These are phyloP conservation scores for Rauvolfia tetraphylla DNA, from an alignment of 257 asterid genomes.

Conservation along the genomic window DNA sequence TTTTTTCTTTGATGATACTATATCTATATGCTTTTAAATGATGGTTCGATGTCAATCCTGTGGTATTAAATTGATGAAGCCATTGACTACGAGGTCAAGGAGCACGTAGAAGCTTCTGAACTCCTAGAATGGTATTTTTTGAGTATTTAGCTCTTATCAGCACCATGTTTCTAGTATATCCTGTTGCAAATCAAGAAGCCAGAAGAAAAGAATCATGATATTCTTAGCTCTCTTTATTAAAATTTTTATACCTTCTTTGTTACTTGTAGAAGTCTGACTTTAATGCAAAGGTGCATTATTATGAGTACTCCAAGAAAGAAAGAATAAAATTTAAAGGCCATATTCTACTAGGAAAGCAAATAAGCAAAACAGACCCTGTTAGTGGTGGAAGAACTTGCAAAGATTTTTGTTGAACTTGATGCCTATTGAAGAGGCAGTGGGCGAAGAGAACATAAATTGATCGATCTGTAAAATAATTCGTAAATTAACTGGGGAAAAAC, in stretches of 20 bases:
- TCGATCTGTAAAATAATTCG: not conserved
- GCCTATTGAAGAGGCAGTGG: not conserved
- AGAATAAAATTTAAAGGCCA: not conserved
- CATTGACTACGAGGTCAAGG: not conserved
- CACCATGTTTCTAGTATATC: not conserved
- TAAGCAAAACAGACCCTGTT: not conserved
- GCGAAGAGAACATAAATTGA: not conserved
- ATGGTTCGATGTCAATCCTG: not conserved
- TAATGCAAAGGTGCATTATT: not conserved
- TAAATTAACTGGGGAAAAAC: not conserved
- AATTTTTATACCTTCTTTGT: not conserved
- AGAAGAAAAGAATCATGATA: not conserved
- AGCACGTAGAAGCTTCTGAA: not conserved
- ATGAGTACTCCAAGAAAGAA: not conserved
- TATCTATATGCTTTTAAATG: not conserved
- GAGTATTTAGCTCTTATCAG: not conserved
- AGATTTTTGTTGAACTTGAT: too few relatives aligned
- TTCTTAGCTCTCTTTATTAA: not conserved
- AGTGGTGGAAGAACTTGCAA: too few relatives aligned
- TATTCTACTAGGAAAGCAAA: not conserved
- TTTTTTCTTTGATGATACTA: not conserved
- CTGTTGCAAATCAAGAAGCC: not conserved
- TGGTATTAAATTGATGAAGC: not conserved
- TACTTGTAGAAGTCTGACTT: not conserved
- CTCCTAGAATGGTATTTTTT: not conserved